Percentiles rank a stretch among this genome's conserved stretches.
phyloP scores from a whole-genome alignment of 108 stramenopile species.

The Nitzschia palea region DNA sequence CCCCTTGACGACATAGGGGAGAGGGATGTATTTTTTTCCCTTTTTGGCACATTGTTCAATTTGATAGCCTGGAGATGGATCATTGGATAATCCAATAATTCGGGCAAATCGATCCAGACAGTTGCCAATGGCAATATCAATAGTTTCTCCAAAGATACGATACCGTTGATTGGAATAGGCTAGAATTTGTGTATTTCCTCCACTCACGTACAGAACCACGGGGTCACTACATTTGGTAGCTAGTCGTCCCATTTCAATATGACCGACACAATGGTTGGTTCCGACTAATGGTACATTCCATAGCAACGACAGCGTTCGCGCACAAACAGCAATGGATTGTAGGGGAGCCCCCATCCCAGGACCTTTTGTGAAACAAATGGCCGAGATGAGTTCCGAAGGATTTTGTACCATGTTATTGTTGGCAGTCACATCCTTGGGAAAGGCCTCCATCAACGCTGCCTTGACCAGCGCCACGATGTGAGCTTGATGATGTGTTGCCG shows the following conservation, averaged over 20 bases:
- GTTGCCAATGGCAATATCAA: slow-evolving; percentile 99
- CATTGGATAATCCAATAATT: slow-evolving; percentile 91
- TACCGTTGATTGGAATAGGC: slow-evolving; percentile 91
- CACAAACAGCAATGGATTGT: slow-evolving; percentile 88
- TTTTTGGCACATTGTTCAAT: slow-evolving; percentile 95
- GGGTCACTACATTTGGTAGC: slow-evolving; percentile 87
- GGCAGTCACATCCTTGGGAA: slow-evolving; percentile 38
- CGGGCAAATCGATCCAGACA: slow-evolving; percentile 99
- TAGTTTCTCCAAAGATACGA: slow-evolving; percentile 99
- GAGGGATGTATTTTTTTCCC: slow-evolving; percentile 52
- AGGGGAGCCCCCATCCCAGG: slow-evolving; percentile 99
- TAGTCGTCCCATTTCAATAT: slow-evolving; percentile 99
- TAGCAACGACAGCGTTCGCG: slow-evolving; percentile 78
- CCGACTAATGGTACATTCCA: slow-evolving; percentile 93
- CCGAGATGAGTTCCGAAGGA: slow-evolving; percentile 45
- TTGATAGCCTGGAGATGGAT: slow-evolving; percentile 98
- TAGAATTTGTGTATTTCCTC: slow-evolving; percentile 99
- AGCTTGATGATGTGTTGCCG: slow-evolving; percentile 96
- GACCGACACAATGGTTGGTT: slow-evolving; percentile 99
- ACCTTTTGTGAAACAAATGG: slow-evolving; percentile 90
- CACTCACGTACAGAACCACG: slow-evolving; percentile 96
- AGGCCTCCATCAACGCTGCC: slow-evolving; percentile 86
- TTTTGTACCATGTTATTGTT: not conserved
- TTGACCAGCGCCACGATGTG: slow-evolving; percentile 92
- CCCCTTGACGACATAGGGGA: slow-evolving; percentile 99